Percentiles rank a stretch among this genome's conserved stretches.
Evolutionary conservation across 2,329 filamentous ascomycete species (phyloP).

Genomic region (Aschersonia sp.): DNA sequence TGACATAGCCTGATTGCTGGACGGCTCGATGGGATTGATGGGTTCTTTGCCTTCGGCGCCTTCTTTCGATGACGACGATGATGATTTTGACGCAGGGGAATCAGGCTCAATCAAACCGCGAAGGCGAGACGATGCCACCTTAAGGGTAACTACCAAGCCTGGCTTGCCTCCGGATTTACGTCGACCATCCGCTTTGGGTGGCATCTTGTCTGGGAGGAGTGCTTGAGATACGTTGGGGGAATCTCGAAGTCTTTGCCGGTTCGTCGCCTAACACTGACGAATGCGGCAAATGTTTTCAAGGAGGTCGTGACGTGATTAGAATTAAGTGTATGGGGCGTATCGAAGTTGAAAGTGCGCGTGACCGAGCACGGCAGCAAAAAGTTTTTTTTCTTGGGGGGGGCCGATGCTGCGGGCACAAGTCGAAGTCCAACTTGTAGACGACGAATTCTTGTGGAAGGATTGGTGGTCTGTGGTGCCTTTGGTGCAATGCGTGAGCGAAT

Average conservation of each 20-base stretch:
- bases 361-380: not conserved
- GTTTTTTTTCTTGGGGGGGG: not conserved
- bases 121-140: constrained; percentile 33
- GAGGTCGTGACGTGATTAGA: not conserved
- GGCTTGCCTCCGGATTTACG: constrained; percentile 23
- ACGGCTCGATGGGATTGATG: constrained; percentile 30
- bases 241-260: not conserved
- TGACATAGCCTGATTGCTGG: constrained; percentile 22
- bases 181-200: constrained; percentile 19
- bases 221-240: not conserved
- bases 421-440: not conserved
- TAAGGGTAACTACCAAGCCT: constrained; percentile 34
- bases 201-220: constrained; percentile 12
- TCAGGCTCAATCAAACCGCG: constrained; percentile 32
- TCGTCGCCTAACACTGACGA: not conserved
- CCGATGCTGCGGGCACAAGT: not conserved
- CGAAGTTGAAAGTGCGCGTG: not conserved
- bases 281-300: not conserved
- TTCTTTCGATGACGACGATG: constrained; percentile 17
- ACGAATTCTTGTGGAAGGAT: constrained; percentile 7
- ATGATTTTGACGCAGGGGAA: constrained; percentile 27
- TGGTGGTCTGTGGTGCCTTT: constrained; percentile 7
- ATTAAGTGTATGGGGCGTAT: not conserved
- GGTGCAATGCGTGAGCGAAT: constrained; percentile 6
- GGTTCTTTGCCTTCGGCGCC: constrained; percentile 18